Percentiles rank a stretch among this genome's conserved stretches.
Evolutionary conservation across 2,329 filamentous ascomycete genomes (phyloP).

Genomic region (Sporothrix humicola): DNA sequence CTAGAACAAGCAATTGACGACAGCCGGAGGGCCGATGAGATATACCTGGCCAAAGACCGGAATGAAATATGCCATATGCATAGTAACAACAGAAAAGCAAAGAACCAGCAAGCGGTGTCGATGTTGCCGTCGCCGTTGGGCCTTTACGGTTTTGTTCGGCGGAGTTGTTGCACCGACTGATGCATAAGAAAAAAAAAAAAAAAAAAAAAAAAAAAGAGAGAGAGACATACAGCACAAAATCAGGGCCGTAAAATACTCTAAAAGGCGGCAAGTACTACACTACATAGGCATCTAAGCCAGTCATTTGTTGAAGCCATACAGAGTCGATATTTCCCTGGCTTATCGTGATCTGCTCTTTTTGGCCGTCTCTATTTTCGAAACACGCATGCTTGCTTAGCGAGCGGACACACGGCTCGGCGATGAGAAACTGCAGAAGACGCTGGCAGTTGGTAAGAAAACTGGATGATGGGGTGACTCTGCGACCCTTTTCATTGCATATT

Average conservation of each 20-base stretch:
- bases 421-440: neutral
- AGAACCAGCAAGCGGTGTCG: neutral
- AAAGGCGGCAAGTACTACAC: too few species aligned
- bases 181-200: too few species aligned
- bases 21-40: neutral
- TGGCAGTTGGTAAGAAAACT: neutral
- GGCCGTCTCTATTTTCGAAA: neutral
- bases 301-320: neutral
- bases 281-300: too few species aligned
- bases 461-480: neutral
- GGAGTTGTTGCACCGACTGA: neutral
- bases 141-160: neutral
- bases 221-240: too few species aligned
- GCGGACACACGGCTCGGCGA: conserved; percentile 2
- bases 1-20: neutral
- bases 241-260: too few species aligned
- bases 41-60: neutral
- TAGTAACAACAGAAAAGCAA: neutral
- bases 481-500: too few species aligned
- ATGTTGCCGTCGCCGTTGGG: neutral
- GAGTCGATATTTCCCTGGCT: too few species aligned
- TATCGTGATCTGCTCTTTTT: too few species aligned
- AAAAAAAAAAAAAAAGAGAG: too few species aligned
- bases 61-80: neutral
- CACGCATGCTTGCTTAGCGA: conserved; percentile 8